Evolutionary conservation across 2,329 filamentous ascomycete genomes (phyloP).

Genomic region (Neoscytalidium dimidiatum): DNA sequence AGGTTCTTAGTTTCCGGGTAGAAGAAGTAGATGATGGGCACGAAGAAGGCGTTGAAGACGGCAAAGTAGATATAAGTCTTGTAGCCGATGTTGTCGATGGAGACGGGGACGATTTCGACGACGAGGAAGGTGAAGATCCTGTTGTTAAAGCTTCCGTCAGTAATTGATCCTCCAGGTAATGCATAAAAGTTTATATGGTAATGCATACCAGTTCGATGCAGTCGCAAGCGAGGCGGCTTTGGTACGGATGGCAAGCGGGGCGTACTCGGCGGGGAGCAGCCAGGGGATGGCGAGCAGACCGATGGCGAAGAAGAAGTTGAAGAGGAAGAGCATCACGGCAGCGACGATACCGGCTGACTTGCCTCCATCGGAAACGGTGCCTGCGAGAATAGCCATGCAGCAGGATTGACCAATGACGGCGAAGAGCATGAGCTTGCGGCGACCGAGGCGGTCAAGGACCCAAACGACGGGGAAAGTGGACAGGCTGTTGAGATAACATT

Average conservation of each 20-base stretch:
- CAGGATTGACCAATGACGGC: conserved; percentile 28
- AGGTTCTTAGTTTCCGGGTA: conserved; percentile 57
- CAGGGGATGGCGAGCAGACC: conserved; percentile 30
- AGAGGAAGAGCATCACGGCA: conserved; percentile 46
- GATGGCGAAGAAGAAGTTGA: conserved; percentile 35
- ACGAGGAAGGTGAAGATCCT: conserved; percentile 33
- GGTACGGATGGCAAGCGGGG: conserved; percentile 38
- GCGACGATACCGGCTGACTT: conserved; percentile 45
- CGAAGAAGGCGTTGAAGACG: conserved; percentile 33
- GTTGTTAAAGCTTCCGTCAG: too few relatives aligned
- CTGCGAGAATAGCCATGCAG: conserved; percentile 49
- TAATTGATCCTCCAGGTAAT: too few relatives aligned
- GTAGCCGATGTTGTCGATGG: conserved; percentile 36
- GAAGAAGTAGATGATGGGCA: conserved; percentile 48
- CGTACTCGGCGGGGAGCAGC: conserved; percentile 47
- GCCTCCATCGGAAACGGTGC: conserved; percentile 34
- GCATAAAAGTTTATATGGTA: conserved; percentile 28
- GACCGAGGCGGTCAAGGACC: conserved; percentile 39
- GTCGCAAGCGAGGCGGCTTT: conserved; percentile 39
- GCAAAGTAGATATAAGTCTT: conserved; percentile 24
- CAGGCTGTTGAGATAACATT: conserved; percentile 21
- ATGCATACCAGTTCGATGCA: conserved; percentile 34
- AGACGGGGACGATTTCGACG: conserved; percentile 43
- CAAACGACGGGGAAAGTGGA: conserved; percentile 37
- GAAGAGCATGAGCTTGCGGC: conserved; percentile 33